Base-by-base conservation (phyloP, 192 early-diverging fungal genomes). In the Rhizophagus clarus region DNA sequence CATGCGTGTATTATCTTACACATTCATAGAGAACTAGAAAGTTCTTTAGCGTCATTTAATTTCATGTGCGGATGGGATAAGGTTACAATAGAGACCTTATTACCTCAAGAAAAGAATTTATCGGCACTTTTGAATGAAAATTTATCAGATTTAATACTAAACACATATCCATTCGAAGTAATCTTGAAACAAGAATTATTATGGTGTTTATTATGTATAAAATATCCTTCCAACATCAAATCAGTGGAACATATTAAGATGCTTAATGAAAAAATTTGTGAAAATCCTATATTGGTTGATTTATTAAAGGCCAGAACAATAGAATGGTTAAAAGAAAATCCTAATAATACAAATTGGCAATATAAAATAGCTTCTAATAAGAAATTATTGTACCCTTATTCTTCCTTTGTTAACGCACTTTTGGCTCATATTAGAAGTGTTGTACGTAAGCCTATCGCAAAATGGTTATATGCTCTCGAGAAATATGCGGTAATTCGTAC, bases 11-110 rank as follows among this genome's bases (percentile, higher is more conserved):
- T 81, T 31, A 81, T 81, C 45, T 32, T 81, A 11, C 80, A 81
- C 67, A 74, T 66, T 45, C 56, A 81, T 76, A 49, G 80, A 22
- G 80, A 66, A 60, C 37, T 42, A 47, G 9, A 31, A 45, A 32
- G 4, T 20, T 20, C 42, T 15, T 31, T 40, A n/a, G 9, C 28
- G 3, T 67, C 76, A 20, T 81, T 81, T 40, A 60, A 81, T 47
- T 81, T 81, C n/a, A 73, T 81, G 70, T 76, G 72, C 29, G 80
- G 80, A 26, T 81, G 80, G 80, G 28, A 73, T n/a, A 62, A 81
- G 51, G 28, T 81, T 15, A 76, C 74, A 29, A 76, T 81, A 4
- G 80, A 76, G 51, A 76, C 61, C 4, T 66, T 81, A 24, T 11
- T 56, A 20, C 73, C 37, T 26, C 80, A 81, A 81, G 62, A 63